These are phyloP conservation scores for Porogramme epimiltina DNA, from an alignment of 1,284 basidiomycete genomes.

Conservation along the genomic window DNA sequence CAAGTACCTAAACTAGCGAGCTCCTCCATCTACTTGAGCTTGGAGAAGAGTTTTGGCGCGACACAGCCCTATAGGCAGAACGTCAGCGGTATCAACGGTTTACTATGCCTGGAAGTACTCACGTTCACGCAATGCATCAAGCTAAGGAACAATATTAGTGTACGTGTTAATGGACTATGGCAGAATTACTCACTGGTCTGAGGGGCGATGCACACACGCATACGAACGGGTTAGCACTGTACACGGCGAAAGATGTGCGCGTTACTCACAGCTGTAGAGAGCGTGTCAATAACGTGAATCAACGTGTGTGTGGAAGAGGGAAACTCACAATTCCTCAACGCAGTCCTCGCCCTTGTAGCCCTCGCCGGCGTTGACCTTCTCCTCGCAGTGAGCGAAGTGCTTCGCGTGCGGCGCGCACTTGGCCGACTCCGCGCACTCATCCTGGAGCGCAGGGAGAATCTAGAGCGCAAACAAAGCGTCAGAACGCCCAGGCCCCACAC, in stretches of 20 bases:
- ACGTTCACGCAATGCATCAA: constrained; percentile 92
- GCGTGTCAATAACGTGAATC: background rate
- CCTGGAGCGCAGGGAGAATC: constrained; percentile 69
- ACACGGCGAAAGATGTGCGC: background rate
- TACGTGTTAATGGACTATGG: constrained; percentile 44
- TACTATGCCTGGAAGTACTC: constrained; percentile 31
- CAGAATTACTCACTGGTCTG: constrained; percentile 33
- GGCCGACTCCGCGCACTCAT: constrained; percentile 71
- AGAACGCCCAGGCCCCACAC: background rate
- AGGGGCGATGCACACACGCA: background rate
- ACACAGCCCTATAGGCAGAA: constrained; percentile 57
- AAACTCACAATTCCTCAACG: constrained; percentile 81
- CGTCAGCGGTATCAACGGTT: constrained; percentile 11
- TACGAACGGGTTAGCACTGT: constrained; percentile 10
- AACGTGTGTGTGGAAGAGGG: constrained; percentile 24
- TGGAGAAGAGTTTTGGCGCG: constrained; percentile 79
- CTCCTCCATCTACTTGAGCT: constrained; percentile 47
- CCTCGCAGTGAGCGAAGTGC: constrained; percentile 91
- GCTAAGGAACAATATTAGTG: constrained; percentile 38
- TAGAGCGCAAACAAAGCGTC: constrained; percentile 28
- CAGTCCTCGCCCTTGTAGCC: constrained; percentile 89
- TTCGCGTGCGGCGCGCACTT: constrained; percentile 76
- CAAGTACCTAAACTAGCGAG: background rate
- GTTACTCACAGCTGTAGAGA: constrained; percentile 16
- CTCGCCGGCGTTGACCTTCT: constrained; percentile 85